A percentile compares a stretch with the other conserved stretches of the same genome.
Conservation (phyloP, 2,329 filamentous ascomycete genomes). For the Cordyceps militaris region DNA sequence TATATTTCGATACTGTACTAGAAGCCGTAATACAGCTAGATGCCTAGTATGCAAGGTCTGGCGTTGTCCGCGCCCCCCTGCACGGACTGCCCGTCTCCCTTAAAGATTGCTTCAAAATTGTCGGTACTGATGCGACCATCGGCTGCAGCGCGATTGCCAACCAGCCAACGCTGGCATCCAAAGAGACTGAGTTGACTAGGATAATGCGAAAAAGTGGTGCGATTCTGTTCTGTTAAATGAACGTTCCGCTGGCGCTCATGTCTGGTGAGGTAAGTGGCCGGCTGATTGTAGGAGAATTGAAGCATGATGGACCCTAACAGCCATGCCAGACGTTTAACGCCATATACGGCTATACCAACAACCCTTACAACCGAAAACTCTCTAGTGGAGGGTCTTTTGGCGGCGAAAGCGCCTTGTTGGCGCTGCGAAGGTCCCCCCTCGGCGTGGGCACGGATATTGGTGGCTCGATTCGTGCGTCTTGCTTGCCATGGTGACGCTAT, state of each 20-base stretch:
- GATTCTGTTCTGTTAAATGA: neutral
- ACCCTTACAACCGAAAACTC: neutral
- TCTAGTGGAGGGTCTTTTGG: neutral
- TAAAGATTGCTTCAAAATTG: constrained; percentile 4
- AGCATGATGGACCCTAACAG: neutral
- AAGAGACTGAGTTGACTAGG: neutral
- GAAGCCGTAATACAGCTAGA: neutral
- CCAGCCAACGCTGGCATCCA: neutral
- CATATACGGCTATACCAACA: neutral
- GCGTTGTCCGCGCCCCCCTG: neutral
- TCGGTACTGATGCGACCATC: neutral
- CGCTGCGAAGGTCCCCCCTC: neutral
- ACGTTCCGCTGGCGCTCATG: neutral
- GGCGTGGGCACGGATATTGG: neutral
- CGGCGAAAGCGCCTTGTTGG: neutral
- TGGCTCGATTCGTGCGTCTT: neutral
- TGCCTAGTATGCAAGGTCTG: neutral
- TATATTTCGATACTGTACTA: neutral
- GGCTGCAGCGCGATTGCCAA: neutral
- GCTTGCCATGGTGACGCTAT: neutral
- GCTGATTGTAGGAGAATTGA: too few species aligned
- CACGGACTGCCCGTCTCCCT: neutral
- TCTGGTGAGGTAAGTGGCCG: neutral
- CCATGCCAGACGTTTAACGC: neutral
- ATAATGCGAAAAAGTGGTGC: neutral